Percentiles rank a stretch among this genome's conserved stretches.
These are phyloP conservation scores for Achlya hypogyna DNA, from an alignment of 352 stramenopile genomes.

Conservation along the genomic window DNA sequence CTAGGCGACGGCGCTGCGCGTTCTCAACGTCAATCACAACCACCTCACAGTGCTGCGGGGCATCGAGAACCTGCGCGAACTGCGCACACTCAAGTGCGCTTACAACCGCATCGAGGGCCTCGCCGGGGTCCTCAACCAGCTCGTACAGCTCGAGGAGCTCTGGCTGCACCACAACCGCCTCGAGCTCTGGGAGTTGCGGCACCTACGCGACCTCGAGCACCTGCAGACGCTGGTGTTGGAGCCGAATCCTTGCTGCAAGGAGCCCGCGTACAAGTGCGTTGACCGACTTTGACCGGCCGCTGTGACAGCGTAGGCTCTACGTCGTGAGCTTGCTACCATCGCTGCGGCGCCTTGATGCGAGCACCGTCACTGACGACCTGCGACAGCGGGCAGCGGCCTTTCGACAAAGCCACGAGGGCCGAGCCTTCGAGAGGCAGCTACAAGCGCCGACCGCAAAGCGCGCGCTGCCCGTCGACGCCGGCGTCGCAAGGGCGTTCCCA, in stretches of 20 bases:
- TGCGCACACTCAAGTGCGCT: constrained; percentile 46
- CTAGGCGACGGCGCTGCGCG: constrained; percentile 35
- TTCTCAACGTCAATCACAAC: constrained; percentile 62
- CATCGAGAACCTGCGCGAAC: constrained; percentile 29
- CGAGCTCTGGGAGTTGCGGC: constrained; percentile 35
- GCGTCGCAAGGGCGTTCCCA: no score
- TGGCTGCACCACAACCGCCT: constrained; percentile 52
- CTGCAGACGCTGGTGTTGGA: constrained; percentile 50
- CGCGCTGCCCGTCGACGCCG: no score
- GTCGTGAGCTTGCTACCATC: neutral
- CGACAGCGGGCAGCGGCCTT: constrained; percentile 1
- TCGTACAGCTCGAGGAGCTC: constrained; percentile 40
- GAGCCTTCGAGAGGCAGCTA: neutral
- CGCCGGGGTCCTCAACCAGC: constrained; percentile 25
- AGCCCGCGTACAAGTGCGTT: constrained; percentile 38
- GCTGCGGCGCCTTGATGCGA: neutral
- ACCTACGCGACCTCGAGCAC: constrained; percentile 33
- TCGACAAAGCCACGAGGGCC: neutral
- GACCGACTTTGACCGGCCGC: neutral
- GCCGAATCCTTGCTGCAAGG: constrained; percentile 57
- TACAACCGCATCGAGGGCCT: constrained; percentile 48
- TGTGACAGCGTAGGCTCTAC: neutral
- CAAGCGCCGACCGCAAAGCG: neutral
- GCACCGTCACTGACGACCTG: constrained; percentile 8
- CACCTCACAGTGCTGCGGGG: constrained; percentile 35